phyloP scores from a whole-genome alignment of 345 rosid species.

The Citrus cavaleriei region DNA sequence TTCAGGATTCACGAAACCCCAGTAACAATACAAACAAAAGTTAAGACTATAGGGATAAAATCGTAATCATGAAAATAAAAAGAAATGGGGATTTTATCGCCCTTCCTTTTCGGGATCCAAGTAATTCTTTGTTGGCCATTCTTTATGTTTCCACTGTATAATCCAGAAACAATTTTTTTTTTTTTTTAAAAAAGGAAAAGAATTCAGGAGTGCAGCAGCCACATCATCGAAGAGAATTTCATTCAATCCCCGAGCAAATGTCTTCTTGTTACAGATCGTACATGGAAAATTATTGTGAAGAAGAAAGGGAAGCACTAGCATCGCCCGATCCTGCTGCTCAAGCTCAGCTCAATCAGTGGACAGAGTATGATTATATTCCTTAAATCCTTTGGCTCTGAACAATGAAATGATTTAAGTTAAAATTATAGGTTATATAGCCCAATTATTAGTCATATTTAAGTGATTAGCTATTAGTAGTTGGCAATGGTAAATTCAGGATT shows the following conservation, averaged over 20 bases:
- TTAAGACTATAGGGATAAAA: too few species aligned
- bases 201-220: neutral
- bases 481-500: constrained; percentile 31
- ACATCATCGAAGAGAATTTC: neutral
- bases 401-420: neutral
- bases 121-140: too few species aligned
- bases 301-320: neutral
- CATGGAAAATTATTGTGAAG: neutral
- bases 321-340: neutral
- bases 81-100: too few species aligned
- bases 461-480: neutral
- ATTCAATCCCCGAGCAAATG: neutral
- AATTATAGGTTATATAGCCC: too few species aligned
- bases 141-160: too few species aligned
- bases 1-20: too few species aligned
- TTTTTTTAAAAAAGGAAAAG: too few species aligned
- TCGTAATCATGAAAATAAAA: too few species aligned
- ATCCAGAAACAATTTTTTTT: too few species aligned
- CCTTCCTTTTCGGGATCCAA: too few species aligned
- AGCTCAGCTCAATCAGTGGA: neutral
- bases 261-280: neutral
- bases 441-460: too few species aligned
- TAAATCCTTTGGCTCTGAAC: neutral
- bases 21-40: too few species aligned
- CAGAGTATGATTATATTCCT: neutral